Evolutionary conservation across 169 alveolate species (phyloP).

Genomic region (Plasmodium ovale): DNA sequence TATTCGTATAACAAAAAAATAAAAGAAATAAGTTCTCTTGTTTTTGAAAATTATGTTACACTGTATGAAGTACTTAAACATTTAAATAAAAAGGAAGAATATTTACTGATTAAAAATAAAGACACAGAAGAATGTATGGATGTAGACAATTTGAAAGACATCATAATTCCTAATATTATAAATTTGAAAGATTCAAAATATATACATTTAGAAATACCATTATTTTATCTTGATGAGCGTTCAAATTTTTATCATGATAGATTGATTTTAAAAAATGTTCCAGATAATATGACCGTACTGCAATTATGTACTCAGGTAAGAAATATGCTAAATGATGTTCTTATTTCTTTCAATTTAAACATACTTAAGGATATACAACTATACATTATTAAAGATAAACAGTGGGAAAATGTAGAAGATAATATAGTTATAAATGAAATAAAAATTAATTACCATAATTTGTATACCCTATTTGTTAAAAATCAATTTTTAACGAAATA

Average conservation of each 20-base stretch:
- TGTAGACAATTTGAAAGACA: conserved; percentile 31
- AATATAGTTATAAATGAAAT: conserved; percentile 8
- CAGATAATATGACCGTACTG: conserved; percentile 29
- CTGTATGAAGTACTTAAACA: conserved; percentile 44
- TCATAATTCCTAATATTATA: conserved; percentile 32
- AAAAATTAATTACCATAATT: conserved; percentile 26
- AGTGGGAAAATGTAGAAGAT: conserved; percentile 46
- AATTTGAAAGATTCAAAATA: conserved; percentile 27
- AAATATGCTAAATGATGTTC: conserved; percentile 30
- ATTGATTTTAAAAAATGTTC: conserved; percentile 46
- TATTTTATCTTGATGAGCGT: conserved; percentile 44
- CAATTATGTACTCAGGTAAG: conserved; percentile 10
- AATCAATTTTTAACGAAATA: conserved; percentile 20
- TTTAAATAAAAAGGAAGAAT: conserved; percentile 15
- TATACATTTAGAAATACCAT: conserved; percentile 57
- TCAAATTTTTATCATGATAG: conserved; percentile 44
- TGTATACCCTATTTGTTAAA: conserved; percentile 27
- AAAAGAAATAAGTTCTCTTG: conserved; percentile 21
- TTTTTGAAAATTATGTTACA: conserved; percentile 26
- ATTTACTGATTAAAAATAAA: conserved; percentile 58
- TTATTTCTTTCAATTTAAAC: conserved; percentile 14
- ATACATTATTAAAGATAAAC: conserved; percentile 21
- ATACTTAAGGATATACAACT: conserved; percentile 20
- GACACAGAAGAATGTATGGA: conserved; percentile 34
- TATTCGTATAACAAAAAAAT: conserved; percentile 33